Base-by-base conservation (phyloP, 2,329 filamentous ascomycete genomes). In the Penicillium sp. region DNA sequence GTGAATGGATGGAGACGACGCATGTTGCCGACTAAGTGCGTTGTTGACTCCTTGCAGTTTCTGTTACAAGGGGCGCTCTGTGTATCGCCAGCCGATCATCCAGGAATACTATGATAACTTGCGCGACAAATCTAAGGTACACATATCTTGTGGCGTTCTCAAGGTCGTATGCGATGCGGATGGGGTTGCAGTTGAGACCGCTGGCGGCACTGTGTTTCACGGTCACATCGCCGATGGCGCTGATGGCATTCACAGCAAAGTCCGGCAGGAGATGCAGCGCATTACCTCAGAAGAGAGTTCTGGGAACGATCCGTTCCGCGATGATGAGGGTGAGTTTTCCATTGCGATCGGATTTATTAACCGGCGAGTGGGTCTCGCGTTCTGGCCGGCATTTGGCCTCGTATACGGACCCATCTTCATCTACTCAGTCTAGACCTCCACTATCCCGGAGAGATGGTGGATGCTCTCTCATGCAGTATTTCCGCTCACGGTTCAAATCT, bases 231-330 rank as follows among this genome's bases (percentile, higher is more conserved):
- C 74, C 5, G 60, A 75, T 13, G 75, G 74, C 10, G 72, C 73
- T 5, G 76, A 78, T 48, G 74, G 75, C 18, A 68, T 73, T 1
- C 70, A 75, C 54, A 76, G 74, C 58, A 64, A 54, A 30, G 66
- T 71, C 10, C 66, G 72, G 2, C 51, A 54, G 4, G 66, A 70
- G 40, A 73, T 77, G 63, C 67, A 64, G 56, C 50, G 56, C 9
- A 27, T 57, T 2, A 57, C 57, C 4, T 48, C 51, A 13, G 43
- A 46, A 25, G 41, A 55, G 2, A 41, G 43, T 10, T 44, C 44
- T 25, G 47, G 49, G 4, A 43, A 10, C 16, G 54, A 62, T 18
- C 35, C 51, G 5, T 48, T 51, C 24, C 44, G 38, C 2, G 41
- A 48, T 5, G 16, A 48, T 27, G 25, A 46, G 24, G 16, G 43